phyloP scores from a whole-genome alignment of 2,329 filamentous ascomycete species.

The Mycocentrospora acerina region DNA sequence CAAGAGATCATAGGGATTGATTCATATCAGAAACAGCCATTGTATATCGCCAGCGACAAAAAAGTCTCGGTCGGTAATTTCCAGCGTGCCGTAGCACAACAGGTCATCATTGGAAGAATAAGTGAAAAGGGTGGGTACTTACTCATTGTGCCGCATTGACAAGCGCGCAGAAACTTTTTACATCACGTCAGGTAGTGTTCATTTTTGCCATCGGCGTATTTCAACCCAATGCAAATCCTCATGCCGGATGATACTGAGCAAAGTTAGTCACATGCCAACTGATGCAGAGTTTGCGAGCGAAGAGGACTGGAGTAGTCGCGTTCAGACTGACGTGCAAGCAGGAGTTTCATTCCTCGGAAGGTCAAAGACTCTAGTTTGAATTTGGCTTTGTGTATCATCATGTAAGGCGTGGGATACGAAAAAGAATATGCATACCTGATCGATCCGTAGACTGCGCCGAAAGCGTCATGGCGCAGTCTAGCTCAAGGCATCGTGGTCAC shows the following conservation, averaged over 20 bases:
- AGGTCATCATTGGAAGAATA: slow-evolving; percentile 38
- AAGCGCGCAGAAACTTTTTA: not conserved
- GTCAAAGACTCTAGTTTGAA: slow-evolving; percentile 52
- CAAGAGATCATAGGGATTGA: slow-evolving; percentile 6
- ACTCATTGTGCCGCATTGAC: slow-evolving; percentile 1
- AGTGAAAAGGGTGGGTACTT: slow-evolving; percentile 5
- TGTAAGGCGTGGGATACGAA: slow-evolving; percentile 17
- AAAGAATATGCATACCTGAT: slow-evolving; percentile 13
- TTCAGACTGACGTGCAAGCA: slow-evolving; percentile 50
- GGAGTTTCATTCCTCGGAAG: slow-evolving; percentile 46
- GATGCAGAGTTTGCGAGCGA: not conserved
- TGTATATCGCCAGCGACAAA: slow-evolving; percentile 42
- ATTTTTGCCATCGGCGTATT: not conserved
- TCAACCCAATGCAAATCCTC: not conserved
- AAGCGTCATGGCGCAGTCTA: not conserved
- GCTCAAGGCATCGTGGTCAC: not conserved
- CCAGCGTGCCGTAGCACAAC: slow-evolving; percentile 46
- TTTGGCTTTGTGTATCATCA: slow-evolving; percentile 47
- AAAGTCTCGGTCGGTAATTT: slow-evolving; percentile 49
- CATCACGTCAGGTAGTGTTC: slow-evolving; percentile 5
- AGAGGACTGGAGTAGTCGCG: slow-evolving; percentile 11
- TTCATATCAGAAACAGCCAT: slow-evolving; percentile 46
- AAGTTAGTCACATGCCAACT: slow-evolving; percentile 16
- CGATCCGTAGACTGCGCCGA: not conserved
- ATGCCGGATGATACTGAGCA: slow-evolving; percentile 2